Conservation (phyloP, 169 alveolate species). For the Perkinsus olseni region DNA sequence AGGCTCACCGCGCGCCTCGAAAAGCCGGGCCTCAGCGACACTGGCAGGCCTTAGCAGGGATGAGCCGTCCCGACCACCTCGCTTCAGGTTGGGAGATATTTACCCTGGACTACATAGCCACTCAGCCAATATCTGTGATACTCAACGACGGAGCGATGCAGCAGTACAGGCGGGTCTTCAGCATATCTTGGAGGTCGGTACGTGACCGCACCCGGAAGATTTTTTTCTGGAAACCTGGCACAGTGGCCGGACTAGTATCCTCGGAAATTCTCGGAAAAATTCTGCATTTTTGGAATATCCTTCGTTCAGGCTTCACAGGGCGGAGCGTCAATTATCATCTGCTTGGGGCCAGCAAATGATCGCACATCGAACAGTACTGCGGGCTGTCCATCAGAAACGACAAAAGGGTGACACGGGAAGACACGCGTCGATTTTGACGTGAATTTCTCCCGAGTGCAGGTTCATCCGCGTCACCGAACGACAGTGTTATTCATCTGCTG, state of each 20-base stretch:
- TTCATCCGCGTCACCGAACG: background rate
- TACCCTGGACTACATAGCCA: background rate
- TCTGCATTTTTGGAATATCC: no score
- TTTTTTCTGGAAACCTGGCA: no score
- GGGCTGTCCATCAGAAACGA: background rate
- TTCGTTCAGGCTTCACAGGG: background rate
- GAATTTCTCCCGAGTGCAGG: background rate
- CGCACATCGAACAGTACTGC: background rate
- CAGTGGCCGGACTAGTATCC: no score
- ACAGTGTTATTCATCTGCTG: background rate
- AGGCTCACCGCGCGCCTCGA: background rate
- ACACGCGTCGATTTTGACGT: no score
- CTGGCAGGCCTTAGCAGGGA: background rate
- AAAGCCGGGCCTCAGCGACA: background rate
- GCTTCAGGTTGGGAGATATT: background rate
- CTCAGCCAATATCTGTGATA: background rate
- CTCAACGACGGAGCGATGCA: background rate
- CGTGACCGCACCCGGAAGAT: background rate
- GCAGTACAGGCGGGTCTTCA: background rate
- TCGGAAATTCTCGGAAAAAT: no score
- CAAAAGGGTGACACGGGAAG: no score
- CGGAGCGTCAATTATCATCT: background rate
- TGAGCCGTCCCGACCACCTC: no score
- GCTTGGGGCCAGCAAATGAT: background rate
- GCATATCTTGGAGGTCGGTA: background rate